Evolutionary conservation across 140 eudicot species (phyloP), one percentile per base, ranked within the genome.

Genomic region (Bidens hawaiensis): DNA sequence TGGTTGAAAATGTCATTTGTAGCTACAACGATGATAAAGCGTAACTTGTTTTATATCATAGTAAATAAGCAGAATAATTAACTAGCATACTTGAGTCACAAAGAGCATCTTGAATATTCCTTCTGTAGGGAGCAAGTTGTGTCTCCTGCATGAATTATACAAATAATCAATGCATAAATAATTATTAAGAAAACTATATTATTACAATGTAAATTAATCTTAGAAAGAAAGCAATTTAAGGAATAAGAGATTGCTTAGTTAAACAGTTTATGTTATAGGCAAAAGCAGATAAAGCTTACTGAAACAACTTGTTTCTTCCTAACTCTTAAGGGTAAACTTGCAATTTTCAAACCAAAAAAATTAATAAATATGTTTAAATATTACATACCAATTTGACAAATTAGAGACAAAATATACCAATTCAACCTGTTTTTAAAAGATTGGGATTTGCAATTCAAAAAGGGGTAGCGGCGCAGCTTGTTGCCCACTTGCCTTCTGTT

Each of bases 81-180:
- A 53, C 31, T 38, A 55, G 67, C 93, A 68, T 76, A 91, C 98
- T 82, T 70, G 99, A 81, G 85, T 94, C 99, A 62, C 99, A 94
- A 45, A 94, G 88, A 47, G 81, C 78, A 67, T 94, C 99, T 75
- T 82, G 87, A 24, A 83, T 68, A 69, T 88, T 94, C 76, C 99
- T 81, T 57, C 62, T 70, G 68, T 94, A 79, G 53, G 99, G 88
- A 43, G 69, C 60, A 74, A 85, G 90, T 65, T 88, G 97, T n/a
- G 99, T 81, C 83, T 94, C 99, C 95, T 90, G 90, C 87, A 86
- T 34, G 52, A 45, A 24, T 42, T 42, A 25, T 6, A 62, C 21
- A 45, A n/a, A 62, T 22, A 40, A 13, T 7, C 40, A 25, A 22
- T 8, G 34, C n/a, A 13, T 7, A 23, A 25, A 24, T 52, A 23